phyloP scores from a whole-genome alignment of 495 filamentous ascomycete species.

The Tuber calosporum region DNA sequence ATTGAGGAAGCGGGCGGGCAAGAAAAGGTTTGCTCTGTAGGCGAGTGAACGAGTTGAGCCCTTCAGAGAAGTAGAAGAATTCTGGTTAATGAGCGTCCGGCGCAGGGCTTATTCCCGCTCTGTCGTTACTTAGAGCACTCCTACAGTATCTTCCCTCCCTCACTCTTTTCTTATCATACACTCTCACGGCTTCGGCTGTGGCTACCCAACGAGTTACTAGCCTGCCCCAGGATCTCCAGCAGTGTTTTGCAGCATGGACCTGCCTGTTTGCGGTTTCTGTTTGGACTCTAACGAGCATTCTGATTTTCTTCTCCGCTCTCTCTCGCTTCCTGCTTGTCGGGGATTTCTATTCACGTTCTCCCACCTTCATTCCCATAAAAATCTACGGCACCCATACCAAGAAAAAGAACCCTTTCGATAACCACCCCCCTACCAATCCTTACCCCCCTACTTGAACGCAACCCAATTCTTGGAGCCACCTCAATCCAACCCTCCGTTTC shows the following conservation, averaged over 20 bases:
- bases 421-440: conserved; percentile 21
- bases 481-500: conserved; percentile 9
- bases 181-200: not conserved
- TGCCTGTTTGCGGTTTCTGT: conserved; percentile 31
- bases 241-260: conserved; percentile 31
- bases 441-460: conserved; percentile 25
- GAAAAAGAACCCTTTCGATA: conserved; percentile 14
- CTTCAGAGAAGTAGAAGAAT: not conserved
- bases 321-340: conserved; percentile 35
- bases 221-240: not conserved
- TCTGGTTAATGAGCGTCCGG: not conserved
- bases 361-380: conserved; percentile 14
- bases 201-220: conserved; percentile 5
- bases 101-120: conserved; percentile 9
- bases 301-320: conserved; percentile 31
- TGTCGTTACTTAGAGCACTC: conserved; percentile 21
- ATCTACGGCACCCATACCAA: not conserved
- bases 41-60: not conserved
- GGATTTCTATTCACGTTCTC: conserved; percentile 30
- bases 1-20: not conserved
- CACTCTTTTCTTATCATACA: not conserved
- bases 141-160: not conserved
- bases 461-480: conserved; percentile 24
- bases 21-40: not conserved
- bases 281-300: conserved; percentile 30